phyloP scores from a whole-genome alignment of 805 yeast genomes.

The Wickerhamiella allomyrinae region DNA sequence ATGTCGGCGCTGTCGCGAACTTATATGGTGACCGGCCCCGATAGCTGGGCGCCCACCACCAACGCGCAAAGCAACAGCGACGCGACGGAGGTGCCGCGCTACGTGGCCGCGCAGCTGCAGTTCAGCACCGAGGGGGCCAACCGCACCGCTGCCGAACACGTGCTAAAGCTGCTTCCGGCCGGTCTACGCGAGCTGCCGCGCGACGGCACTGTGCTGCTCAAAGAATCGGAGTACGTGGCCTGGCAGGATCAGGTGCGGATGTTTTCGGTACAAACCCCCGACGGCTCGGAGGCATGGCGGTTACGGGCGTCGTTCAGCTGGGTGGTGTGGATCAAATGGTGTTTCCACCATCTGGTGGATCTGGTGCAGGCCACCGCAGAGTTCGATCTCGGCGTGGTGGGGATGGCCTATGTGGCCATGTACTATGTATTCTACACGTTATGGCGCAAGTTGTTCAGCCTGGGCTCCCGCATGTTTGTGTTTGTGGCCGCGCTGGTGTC shows the following conservation, averaged over 20 bases:
- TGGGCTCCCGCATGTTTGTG: conserved; percentile 81
- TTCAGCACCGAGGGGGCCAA: conserved; percentile 5
- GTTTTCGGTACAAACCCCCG: conserved; percentile 24
- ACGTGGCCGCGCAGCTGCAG: conserved; percentile 15
- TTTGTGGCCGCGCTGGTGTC: conserved; percentile 65
- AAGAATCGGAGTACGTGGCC: conserved; percentile 18
- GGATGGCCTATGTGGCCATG: conserved; percentile 78
- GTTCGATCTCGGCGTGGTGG: conserved; percentile 67
- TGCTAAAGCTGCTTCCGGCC: conserved; percentile 4
- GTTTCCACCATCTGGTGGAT: conserved; percentile 21
- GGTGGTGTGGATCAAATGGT: conserved; percentile 25
- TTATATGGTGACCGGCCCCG: conserved; percentile 9
- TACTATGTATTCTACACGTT: conserved; percentile 64
- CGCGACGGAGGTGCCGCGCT: conserved; percentile 6
- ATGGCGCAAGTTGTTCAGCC: conserved; percentile 56
- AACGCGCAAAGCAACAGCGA: neutral
- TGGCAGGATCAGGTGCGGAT: conserved; percentile 19
- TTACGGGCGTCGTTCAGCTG: conserved; percentile 29
- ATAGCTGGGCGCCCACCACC: conserved; percentile 9
- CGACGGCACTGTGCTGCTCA: conserved; percentile 26
- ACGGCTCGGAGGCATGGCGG: conserved; percentile 25
- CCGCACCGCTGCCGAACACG: conserved; percentile 2
- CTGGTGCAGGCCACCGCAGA: conserved; percentile 54
- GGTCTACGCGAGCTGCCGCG: conserved; percentile 15
- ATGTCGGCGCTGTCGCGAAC: conserved; percentile 16